Evolutionary conservation across 108 stramenopile genomes (phyloP), one percentile per base, ranked within the genome.

Genomic region (Cyclotella atomus): DNA sequence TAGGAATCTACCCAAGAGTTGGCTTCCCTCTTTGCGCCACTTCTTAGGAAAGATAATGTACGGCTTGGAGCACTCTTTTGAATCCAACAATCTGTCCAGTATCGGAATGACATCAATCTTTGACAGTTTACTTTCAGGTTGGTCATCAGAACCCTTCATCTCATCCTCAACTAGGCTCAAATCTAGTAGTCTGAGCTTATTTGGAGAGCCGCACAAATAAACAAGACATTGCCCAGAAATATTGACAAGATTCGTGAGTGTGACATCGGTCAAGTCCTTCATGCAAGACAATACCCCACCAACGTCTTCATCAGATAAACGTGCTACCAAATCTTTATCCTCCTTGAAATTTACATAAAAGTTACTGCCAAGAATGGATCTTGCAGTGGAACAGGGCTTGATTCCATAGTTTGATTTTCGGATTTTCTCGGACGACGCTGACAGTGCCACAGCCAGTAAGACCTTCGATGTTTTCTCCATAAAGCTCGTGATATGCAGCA

Each of bases 401-500:
- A 54, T 54, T 14, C 15, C 14, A 7, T 14, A 54, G 9, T 27
- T 27, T 27, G 53, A 23, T 27, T 54, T 14, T 14, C 53, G 6
- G 9, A 23, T 12, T 27, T 7, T 14, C 21, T 23, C 53, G 15
- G 53, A 27, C 53, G 53, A 54, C 8, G 53, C 53, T 27, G 53
- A 12, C 14, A 54, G 53, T 10, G 53, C 53, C 21, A 54, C 53
- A 6, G 53, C 53, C 9, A 54, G 14, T 10, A 54, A 14, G 15
- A 54, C 53, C 10, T 27, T 23, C 21, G 53, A 54, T 25, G 53
- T 54, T 7, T 23, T 9, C 25, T 54, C 53, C 6, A 54, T 9
- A 54, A 25, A 54, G 14, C 53, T 54, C 25, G 53, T 54, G 25
- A 54, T 54, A 27, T 27, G 21, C 24, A 54, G 53, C 25, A 54